phyloP scores from a whole-genome alignment of 2,329 filamentous ascomycete species.

The Simplicillium sp. region DNA sequence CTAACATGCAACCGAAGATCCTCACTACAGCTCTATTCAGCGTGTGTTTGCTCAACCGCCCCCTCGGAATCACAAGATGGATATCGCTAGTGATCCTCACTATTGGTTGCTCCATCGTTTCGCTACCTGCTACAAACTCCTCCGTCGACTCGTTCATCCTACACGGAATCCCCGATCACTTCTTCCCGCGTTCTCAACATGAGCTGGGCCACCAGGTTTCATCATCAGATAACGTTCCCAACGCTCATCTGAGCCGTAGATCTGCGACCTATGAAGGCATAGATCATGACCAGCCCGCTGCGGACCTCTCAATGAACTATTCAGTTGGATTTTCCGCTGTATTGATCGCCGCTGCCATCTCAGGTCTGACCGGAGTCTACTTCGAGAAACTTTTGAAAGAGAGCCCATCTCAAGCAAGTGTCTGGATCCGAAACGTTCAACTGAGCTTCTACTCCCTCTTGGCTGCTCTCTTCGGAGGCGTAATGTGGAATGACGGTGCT shows the following conservation, averaged over 20 bases:
- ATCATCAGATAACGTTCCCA: conserved; percentile 18
- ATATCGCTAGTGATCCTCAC: conserved; percentile 69
- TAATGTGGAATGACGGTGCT: conserved; percentile 78
- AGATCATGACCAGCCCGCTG: conserved; percentile 42
- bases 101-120: conserved; percentile 75
- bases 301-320: conserved; percentile 57
- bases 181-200: conserved; percentile 72
- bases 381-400: conserved; percentile 91
- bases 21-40: conserved; percentile 84
- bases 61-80: conserved; percentile 68
- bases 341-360: conserved; percentile 66
- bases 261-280: conserved; percentile 92
- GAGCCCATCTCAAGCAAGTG: conserved; percentile 60
- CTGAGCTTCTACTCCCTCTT: conserved; percentile 91
- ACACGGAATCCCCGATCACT: conserved; percentile 53
- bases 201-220: conserved; percentile 52
- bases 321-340: conserved; percentile 73
- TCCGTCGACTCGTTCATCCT: conserved; percentile 49
- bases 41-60: conserved; percentile 63
- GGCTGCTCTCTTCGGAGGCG: conserved; percentile 76
- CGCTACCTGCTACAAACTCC: conserved; percentile 55
- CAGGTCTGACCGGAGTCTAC: conserved; percentile 76
- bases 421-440: conserved; percentile 95
- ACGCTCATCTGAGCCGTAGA: conserved; percentile 40
- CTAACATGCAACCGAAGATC: conserved; percentile 40